A percentile compares a stretch with the other conserved stretches of the same genome.
Conservation (phyloP, 257 asterid genomes). For the Lavandula angustifolia region DNA sequence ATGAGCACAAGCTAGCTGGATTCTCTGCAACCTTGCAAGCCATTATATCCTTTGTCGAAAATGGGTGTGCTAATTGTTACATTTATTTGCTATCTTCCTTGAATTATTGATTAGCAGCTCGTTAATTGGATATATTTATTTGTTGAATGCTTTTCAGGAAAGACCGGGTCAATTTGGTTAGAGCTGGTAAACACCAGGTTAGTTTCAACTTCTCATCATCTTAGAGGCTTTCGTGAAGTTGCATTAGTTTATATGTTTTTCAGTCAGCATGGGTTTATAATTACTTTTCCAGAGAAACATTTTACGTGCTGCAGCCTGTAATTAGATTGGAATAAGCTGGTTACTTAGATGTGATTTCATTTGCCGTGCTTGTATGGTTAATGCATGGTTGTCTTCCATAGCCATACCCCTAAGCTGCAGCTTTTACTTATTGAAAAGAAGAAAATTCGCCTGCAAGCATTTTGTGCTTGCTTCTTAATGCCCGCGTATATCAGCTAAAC, state of each 20-base stretch:
- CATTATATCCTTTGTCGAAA: slow-evolving; percentile 94
- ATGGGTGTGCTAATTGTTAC: slow-evolving; percentile 59
- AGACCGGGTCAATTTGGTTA: slow-evolving; percentile 83
- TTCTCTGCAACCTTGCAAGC: slow-evolving; percentile 99
- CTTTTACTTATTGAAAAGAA: background rate
- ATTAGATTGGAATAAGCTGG: slow-evolving; percentile 26
- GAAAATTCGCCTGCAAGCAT: background rate
- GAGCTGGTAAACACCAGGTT: slow-evolving; percentile 99
- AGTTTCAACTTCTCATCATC: slow-evolving; percentile 28
- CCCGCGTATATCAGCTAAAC: background rate
- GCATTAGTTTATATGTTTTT: background rate
- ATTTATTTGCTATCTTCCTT: slow-evolving; percentile 25
- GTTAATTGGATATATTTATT: slow-evolving; percentile 28
- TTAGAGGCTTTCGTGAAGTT: slow-evolving; percentile 15
- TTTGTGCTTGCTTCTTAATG: background rate
- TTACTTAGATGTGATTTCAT: slow-evolving; percentile 14
- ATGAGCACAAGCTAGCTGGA: slow-evolving; percentile 97
- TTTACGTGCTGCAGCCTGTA: slow-evolving; percentile 17
- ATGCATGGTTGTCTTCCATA: slow-evolving; percentile 8
- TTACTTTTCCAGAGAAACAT: slow-evolving; percentile 14
- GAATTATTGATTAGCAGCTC: slow-evolving; percentile 16
- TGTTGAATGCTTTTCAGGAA: slow-evolving; percentile 59
- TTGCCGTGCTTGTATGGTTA: slow-evolving; percentile 14
- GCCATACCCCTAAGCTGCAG: background rate
- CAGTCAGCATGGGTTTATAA: background rate